Evolutionary conservation across 495 filamentous ascomycete species (phyloP).

Genomic region (Astrocystis sublimbata): DNA sequence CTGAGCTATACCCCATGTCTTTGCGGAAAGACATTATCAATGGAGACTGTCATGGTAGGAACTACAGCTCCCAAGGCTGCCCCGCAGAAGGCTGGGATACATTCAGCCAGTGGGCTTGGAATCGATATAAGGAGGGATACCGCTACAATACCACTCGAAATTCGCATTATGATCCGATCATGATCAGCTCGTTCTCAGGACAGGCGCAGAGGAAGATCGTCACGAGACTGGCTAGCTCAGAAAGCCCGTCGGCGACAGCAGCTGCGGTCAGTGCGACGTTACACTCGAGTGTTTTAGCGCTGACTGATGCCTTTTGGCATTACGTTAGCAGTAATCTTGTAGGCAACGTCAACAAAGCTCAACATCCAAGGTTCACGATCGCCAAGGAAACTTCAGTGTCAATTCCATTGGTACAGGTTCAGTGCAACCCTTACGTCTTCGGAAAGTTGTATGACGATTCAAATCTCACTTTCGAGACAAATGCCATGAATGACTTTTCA

Average conservation of each 20-base stretch:
- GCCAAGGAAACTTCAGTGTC: neutral
- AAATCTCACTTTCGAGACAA: neutral
- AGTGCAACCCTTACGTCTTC: neutral
- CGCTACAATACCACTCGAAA: neutral
- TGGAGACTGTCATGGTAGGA: neutral
- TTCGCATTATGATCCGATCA: neutral
- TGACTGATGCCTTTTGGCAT: conserved; percentile 15
- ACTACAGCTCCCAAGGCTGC: neutral
- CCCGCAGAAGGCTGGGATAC: neutral
- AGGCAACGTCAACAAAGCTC: neutral
- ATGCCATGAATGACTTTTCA: neutral
- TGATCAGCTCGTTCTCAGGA: conserved; percentile 3
- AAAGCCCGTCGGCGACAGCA: neutral
- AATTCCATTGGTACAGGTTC: neutral
- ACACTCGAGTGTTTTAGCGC: neutral
- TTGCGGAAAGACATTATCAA: neutral
- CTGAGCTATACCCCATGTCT: neutral
- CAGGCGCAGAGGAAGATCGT: conserved; percentile 8
- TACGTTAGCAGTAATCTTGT: conserved; percentile 5
- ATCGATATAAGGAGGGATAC: neutral
- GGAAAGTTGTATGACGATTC: neutral
- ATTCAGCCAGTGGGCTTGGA: neutral
- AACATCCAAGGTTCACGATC: neutral
- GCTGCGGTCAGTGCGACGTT: neutral
- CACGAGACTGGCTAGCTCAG: neutral